A percentile compares a stretch with the other conserved stretches of the same genome.
phyloP scores from a whole-genome alignment of 2,329 filamentous ascomycete genomes.

The Ascochyta koolunga region DNA sequence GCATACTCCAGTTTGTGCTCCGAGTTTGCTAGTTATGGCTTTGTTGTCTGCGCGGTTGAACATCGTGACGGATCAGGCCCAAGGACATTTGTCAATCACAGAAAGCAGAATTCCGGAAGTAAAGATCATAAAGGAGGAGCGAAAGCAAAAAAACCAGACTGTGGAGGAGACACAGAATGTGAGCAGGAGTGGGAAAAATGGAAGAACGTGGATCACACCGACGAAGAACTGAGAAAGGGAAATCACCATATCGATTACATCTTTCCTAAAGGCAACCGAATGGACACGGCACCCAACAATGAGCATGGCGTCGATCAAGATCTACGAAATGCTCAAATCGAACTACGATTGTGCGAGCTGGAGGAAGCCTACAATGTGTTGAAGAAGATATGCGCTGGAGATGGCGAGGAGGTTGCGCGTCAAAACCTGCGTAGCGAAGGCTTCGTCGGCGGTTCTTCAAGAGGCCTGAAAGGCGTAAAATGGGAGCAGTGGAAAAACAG shows the following conservation, averaged over 20 bases:
- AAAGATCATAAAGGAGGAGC: constrained; percentile 28
- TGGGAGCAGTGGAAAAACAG: constrained; percentile 64
- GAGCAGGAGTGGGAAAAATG: constrained; percentile 32
- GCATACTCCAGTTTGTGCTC: constrained; percentile 68
- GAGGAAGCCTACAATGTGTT: constrained; percentile 67
- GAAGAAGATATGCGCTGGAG: constrained; percentile 60
- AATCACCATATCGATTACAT: constrained; percentile 66
- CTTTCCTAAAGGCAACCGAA: constrained; percentile 61
- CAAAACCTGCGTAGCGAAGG: constrained; percentile 63
- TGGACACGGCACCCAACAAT: constrained; percentile 59
- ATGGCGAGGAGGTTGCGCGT: constrained; percentile 58
- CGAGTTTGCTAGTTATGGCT: constrained; percentile 70
- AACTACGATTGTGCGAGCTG: constrained; percentile 68
- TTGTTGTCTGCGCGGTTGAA: constrained; percentile 69
- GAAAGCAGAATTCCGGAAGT: constrained; percentile 36
- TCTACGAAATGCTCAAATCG: constrained; percentile 66
- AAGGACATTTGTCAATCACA: constrained; percentile 65
- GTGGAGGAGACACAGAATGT: constrained; percentile 11
- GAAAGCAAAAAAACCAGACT: constrained; percentile 6
- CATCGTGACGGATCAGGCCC: constrained; percentile 70
- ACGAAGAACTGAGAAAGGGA: constrained; percentile 45
- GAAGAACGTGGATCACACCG: constrained; percentile 46
- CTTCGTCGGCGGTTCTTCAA: constrained; percentile 64
- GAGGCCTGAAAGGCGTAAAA: constrained; percentile 61
- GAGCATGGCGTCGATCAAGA: constrained; percentile 65